Evolutionary conservation across 129 eudicot genomes (phyloP), one percentile per base, ranked within the genome.

Genomic region (Flaveria linearis): DNA sequence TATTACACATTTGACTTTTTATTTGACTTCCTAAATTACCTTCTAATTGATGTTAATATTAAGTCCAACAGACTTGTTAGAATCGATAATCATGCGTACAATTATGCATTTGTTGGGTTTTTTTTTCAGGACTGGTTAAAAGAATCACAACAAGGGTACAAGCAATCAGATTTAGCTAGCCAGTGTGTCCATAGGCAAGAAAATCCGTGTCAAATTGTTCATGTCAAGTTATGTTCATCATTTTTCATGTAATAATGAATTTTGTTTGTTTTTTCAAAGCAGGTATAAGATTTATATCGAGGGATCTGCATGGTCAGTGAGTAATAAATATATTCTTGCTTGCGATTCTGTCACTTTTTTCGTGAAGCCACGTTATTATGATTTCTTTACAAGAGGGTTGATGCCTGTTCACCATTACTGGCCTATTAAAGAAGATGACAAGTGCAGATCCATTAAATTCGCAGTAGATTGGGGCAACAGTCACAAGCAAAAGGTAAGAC

Each of bases 301-400:
- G 87, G 98, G 98, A 57, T 74, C 82, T 17, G 83, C 93, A 60
- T 93, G 98, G 98, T 93, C 98, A 0, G 98, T 93, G 26, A 93
- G 98, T 45, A 74, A 93, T 72, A 93, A 93, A 71, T 93, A n/a
- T n/a, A 93, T 93, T 69, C 78, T 93, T 46, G 96, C 97, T 8
- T 93, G 98, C 9, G 96, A 90, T 52, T 93, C 98, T 0, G 85
- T 90, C 86, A 81, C 85, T 79, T 80, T 93, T 75, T 57, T 85
- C 7, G 79, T 93, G 71, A 87, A 81, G 22, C 98, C 98, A 7
- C 86, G 80, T 8, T 93, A 81, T 84, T 80, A 88, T 25, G 97
- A 93, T 73, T 93, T 93, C 84, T 93, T 86, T 76, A 85, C 93
- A 7, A 80, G 98, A 87, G 79, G 98, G 49, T 78, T 93, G 82